A percentile compares a stretch with the other conserved stretches of the same genome.
phyloP scores from a whole-genome alignment of 768 basidiomycete species.

The Leccinellum rugosiceps region DNA sequence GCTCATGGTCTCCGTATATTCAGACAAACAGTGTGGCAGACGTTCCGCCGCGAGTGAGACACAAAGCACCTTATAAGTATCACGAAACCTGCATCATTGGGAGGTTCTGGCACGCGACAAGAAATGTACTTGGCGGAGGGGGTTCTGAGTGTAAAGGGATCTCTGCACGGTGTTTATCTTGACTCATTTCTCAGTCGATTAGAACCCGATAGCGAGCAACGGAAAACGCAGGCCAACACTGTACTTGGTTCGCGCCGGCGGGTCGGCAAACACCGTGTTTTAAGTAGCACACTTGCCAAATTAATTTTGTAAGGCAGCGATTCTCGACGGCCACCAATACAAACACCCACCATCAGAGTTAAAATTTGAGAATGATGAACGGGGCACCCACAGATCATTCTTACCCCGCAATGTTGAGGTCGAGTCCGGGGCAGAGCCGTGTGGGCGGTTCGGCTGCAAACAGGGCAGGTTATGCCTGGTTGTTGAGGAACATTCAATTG shows the following conservation, averaged over 20 bases:
- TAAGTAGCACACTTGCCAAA: conserved; percentile 1
- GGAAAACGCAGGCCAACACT: background rate
- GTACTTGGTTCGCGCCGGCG: background rate
- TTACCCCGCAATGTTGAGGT: background rate
- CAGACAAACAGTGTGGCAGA: too few relatives aligned
- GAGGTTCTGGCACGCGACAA: background rate
- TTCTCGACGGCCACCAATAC: background rate
- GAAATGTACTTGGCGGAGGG: background rate
- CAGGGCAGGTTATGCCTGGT: background rate
- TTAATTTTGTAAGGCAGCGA: conserved; percentile 1
- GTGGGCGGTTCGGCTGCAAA: background rate
- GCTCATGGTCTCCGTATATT: too few relatives aligned
- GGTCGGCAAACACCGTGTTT: conserved; percentile 6
- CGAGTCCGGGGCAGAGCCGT: background rate
- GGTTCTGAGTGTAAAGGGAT: background rate
- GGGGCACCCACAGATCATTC: background rate
- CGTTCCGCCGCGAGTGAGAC: too few relatives aligned
- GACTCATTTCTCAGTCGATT: background rate
- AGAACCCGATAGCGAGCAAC: background rate
- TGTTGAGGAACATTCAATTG: background rate
- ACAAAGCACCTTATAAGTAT: too few relatives aligned
- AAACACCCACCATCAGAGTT: background rate
- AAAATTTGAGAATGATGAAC: background rate
- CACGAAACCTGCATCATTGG: too few relatives aligned
- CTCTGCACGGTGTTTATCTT: background rate